phyloP scores from a whole-genome alignment of 1,284 basidiomycete genomes.

The Cryptococcus sp. region DNA sequence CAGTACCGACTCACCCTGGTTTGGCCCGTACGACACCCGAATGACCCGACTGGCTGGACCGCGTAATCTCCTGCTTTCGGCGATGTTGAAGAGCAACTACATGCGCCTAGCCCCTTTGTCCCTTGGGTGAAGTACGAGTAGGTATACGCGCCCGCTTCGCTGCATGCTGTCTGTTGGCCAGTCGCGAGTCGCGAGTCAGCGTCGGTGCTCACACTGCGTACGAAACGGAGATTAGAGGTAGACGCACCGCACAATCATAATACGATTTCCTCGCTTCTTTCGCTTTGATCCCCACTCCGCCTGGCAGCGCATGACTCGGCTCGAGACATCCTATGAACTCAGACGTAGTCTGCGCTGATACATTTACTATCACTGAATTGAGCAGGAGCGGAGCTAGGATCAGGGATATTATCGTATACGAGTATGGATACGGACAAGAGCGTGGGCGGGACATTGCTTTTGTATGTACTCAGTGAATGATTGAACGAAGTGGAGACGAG shows the following conservation, averaged over 20 bases:
- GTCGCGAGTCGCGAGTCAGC: neutral
- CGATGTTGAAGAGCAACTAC: slow-evolving; percentile 4
- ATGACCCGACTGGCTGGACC: slow-evolving; percentile 9
- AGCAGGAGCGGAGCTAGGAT: too few species aligned
- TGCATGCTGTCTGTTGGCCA: neutral
- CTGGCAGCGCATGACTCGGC: neutral
- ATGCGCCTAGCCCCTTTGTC: slow-evolving; percentile 3
- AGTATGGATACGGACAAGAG: too few species aligned
- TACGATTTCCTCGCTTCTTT: slow-evolving; percentile 4
- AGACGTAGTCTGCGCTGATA: neutral
- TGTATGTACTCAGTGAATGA: too few species aligned
- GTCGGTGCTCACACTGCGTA: neutral
- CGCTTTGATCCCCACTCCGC: neutral
- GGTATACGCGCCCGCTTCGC: slow-evolving; percentile 1
- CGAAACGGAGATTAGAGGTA: too few species aligned
- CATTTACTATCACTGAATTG: neutral
- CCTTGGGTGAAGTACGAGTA: slow-evolving; percentile 12
- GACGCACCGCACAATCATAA: slow-evolving; percentile 12
- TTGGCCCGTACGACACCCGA: slow-evolving; percentile 12
- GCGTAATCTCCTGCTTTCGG: slow-evolving; percentile 6
- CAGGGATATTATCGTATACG: too few species aligned
- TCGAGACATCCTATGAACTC: slow-evolving; percentile 14
- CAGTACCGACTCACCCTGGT: slow-evolving; percentile 5
- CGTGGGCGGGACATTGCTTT: too few species aligned
- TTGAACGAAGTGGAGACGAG: too few species aligned